Percentiles rank a stretch among this genome's conserved stretches.
Evolutionary conservation across 768 basidiomycete genomes (phyloP).

Genomic region (Brasilioporus rufonigricans): DNA sequence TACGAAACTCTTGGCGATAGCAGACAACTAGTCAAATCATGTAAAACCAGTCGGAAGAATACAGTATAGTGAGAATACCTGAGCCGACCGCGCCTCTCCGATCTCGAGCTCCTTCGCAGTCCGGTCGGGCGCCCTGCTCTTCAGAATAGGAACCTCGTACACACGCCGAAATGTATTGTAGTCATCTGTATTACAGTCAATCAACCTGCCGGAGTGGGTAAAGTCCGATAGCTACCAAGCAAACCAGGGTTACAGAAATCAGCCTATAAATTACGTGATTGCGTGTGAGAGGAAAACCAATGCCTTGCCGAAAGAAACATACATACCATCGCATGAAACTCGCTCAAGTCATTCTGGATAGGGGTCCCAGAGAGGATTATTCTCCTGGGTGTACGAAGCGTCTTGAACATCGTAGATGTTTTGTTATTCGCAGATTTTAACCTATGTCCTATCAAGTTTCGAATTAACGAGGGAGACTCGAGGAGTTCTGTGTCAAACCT

Average conservation of each 20-base stretch:
- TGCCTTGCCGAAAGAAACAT: background rate
- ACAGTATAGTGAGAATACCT: constrained; percentile 44
- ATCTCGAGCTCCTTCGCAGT: constrained; percentile 68
- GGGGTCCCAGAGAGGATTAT: constrained; percentile 96
- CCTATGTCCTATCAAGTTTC: constrained; percentile 64
- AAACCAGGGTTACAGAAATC: constrained; percentile 95
- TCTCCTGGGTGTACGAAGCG: constrained; percentile 69
- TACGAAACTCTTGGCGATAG: constrained; percentile 85
- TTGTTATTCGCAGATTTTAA: constrained; percentile 91
- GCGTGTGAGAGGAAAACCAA: background rate
- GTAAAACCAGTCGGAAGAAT: background rate
- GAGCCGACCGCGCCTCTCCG: constrained; percentile 73
- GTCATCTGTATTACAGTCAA: constrained; percentile 49
- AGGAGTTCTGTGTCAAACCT: constrained; percentile 42
- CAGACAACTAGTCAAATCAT: constrained; percentile 49
- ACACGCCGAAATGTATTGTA: constrained; percentile 73
- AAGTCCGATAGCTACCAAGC: constrained; percentile 49
- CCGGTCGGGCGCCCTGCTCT: constrained; percentile 77
- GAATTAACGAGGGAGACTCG: background rate
- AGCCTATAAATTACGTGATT: constrained; percentile 44
- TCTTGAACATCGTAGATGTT: constrained; percentile 82
- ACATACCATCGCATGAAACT: constrained; percentile 94
- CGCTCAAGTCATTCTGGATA: constrained; percentile 92
- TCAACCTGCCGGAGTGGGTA: background rate
- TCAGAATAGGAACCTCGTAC: constrained; percentile 86